These are phyloP conservation scores for Boletus albobrunnescens DNA, from an alignment of 1,284 basidiomycete genomes.

Conservation along the genomic window DNA sequence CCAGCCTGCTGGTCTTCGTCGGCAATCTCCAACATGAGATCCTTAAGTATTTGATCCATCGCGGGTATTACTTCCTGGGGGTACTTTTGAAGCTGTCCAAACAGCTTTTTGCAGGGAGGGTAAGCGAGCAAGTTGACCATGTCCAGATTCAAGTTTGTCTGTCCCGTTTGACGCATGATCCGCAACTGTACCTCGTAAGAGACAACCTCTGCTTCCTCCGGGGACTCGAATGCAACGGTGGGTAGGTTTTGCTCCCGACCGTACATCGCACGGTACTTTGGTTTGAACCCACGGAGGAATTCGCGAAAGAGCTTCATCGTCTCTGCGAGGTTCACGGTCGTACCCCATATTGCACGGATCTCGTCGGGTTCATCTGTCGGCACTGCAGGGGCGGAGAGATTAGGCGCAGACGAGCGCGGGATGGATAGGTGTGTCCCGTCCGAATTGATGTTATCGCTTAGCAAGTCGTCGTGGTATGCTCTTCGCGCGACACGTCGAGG, in stretches of 20 bases:
- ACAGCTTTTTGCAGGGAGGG: constrained; percentile 79
- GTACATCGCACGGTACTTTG: constrained; percentile 81
- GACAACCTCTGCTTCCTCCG: constrained; percentile 65
- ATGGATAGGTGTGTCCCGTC: constrained; percentile 55
- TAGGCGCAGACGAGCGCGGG: constrained; percentile 61
- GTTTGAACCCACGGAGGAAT: constrained; percentile 90
- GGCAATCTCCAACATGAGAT: constrained; percentile 79
- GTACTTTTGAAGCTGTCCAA: constrained; percentile 81
- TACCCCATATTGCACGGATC: constrained; percentile 94
- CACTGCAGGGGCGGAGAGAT: constrained; percentile 58
- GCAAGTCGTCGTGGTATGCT: constrained; percentile 22
- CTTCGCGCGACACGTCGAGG: constrained; percentile 21
- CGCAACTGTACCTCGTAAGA: constrained; percentile 83
- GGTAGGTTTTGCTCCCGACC: constrained; percentile 62
- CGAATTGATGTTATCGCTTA: constrained; percentile 43
- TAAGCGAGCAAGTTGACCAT: constrained; percentile 86
- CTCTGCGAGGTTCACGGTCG: constrained; percentile 86
- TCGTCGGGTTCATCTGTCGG: constrained; percentile 71
- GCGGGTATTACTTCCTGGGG: constrained; percentile 96
- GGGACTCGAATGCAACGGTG: constrained; percentile 52
- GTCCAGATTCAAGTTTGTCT: constrained; percentile 91
- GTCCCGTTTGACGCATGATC: constrained; percentile 85
- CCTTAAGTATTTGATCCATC: constrained; percentile 94
- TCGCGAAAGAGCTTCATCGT: constrained; percentile 89
- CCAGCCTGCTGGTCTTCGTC: constrained; percentile 73